phyloP scores from a whole-genome alignment of 1,139 yeast genomes.

The Scheffersomyces quercinus region DNA sequence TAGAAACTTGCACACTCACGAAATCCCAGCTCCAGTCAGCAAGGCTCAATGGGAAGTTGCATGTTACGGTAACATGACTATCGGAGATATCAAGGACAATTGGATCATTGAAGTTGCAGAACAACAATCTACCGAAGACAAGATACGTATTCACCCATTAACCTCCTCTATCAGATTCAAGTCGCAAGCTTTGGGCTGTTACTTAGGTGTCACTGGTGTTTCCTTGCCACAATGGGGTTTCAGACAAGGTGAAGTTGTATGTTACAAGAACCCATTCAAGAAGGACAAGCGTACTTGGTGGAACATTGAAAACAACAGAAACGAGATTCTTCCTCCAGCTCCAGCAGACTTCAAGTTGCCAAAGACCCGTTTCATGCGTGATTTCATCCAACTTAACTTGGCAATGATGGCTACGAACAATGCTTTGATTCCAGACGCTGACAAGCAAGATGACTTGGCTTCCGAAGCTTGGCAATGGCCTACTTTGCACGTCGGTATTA shows the following conservation, averaged over 20 bases:
- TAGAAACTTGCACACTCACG: conserved; percentile 89
- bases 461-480: conserved; percentile 99
- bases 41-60: conserved; percentile 80
- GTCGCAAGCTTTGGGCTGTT: conserved; percentile 71
- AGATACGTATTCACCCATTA: conserved; percentile 73
- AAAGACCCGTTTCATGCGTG: conserved; percentile 79
- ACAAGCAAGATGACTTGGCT: conserved; percentile 88
- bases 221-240: conserved; percentile 96
- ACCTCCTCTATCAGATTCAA: conserved; percentile 82
- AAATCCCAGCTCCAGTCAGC: conserved; percentile 75
- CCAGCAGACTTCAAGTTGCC: conserved; percentile 76
- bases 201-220: conserved; percentile 80
- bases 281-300: conserved; percentile 98
- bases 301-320: conserved; percentile 88
- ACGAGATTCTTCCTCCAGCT: conserved; percentile 72
- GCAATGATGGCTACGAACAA: conserved; percentile 99
- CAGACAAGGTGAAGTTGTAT: conserved; percentile 94
- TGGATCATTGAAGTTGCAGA: conserved; percentile 91
- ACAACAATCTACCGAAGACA: conserved; percentile 78
- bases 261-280: conserved; percentile 70
- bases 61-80: conserved; percentile 81
- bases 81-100: conserved; percentile 91
- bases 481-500: conserved; percentile 82
- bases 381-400: conserved; percentile 86
- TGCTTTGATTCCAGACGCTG: conserved; percentile 89